Evolutionary conservation across 2,329 filamentous ascomycete species (phyloP).

Genomic region (Colletotrichum sp.): DNA sequence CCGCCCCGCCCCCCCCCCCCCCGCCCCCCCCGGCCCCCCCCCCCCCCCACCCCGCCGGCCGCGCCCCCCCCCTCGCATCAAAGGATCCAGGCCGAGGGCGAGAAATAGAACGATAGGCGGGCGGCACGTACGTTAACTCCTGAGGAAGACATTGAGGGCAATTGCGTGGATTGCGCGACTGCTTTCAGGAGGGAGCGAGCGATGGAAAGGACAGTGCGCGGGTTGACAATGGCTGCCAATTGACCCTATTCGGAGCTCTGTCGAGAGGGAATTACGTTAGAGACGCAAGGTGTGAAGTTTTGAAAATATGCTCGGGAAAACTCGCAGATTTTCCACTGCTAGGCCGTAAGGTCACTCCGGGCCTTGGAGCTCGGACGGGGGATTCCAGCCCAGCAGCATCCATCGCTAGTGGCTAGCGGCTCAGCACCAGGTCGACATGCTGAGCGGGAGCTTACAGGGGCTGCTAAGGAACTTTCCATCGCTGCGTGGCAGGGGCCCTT

Average conservation of each 20-base stretch:
- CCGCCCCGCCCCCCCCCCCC: too few relatives aligned
- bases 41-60: too few relatives aligned
- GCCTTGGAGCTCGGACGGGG: slow-evolving; percentile 35
- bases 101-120: slow-evolving; percentile 9
- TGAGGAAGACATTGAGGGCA: slow-evolving; percentile 66
- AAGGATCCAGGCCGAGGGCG: neutral
- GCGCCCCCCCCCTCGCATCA: too few relatives aligned
- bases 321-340: slow-evolving; percentile 47
- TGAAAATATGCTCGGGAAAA: slow-evolving; percentile 50
- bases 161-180: slow-evolving; percentile 47
- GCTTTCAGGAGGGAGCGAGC: slow-evolving; percentile 39
- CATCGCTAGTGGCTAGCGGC: neutral
- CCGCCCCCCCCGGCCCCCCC: too few relatives aligned
- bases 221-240: slow-evolving; percentile 49
- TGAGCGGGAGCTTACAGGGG: slow-evolving; percentile 2
- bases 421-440: neutral
- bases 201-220: slow-evolving; percentile 36
- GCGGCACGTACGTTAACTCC: slow-evolving; percentile 68
- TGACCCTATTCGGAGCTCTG: slow-evolving; percentile 43
- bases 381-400: slow-evolving; percentile 7
- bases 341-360: slow-evolving; percentile 15
- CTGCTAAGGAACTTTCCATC: neutral
- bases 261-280: slow-evolving; percentile 43
- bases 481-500: neutral
- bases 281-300: slow-evolving; percentile 42